Base-by-base conservation (phyloP, 345 rosid genomes). In the Turritis glabra region DNA sequence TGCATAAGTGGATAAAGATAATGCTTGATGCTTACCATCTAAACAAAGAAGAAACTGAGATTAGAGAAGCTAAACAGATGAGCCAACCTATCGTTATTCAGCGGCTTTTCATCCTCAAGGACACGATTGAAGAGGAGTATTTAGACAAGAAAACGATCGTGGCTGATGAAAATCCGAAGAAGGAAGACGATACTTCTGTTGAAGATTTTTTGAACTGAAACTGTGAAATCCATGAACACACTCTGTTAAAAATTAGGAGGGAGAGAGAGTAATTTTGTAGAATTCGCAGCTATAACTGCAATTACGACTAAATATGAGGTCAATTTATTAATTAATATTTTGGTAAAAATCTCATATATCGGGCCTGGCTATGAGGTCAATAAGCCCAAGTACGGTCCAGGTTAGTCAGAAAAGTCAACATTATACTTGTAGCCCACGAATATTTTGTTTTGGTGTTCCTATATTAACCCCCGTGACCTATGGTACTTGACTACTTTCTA, bases 111-210 rank as follows among this genome's bases (percentile, higher is more conserved):
- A 83, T 95, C 82, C 91, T 92, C 44, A 86, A 90, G 77, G 91
- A 95, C 62, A 95, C 93, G 1, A 83, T 90, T 5, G 97, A 91
- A 77, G 90, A 84, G 10, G 99, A 95, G 79, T 95, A 95, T 84
- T 44, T 90, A 69, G 93, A 80, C 53, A 78, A 79, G 73, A 60
- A 72, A 72, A 72, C 77, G 5, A 11, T 53, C 0, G 52, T 25
- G 15, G 25, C 68, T 18, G 73, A 72, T 59, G 77, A 37, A 3
- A 41, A 29, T 32, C 48, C 43, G 0, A 66, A 78, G 37, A 78
- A 78, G 37, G 77, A 65, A 75, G 84, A 61, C 0, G 71, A 79
- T 44, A 66, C 73, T 8, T 54, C 82, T 13, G 65, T 69, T 62
- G 84, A 80, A 52, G 84, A 83, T 1, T 65, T 40, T 46, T 18